phyloP scores from a whole-genome alignment of 345 rosid genomes.

The Gossypium longicalyx region DNA sequence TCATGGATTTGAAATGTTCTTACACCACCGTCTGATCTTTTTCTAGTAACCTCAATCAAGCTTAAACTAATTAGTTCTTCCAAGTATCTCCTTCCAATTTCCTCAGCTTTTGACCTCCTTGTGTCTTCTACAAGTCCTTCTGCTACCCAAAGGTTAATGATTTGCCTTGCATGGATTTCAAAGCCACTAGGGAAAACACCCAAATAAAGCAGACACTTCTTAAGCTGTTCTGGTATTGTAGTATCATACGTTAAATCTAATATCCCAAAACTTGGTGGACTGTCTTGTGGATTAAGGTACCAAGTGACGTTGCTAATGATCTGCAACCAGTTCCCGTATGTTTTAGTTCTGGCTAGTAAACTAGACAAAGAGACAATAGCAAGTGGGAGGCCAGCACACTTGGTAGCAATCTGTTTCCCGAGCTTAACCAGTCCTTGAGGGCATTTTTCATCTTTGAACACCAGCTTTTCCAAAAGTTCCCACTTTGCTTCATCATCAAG shows the following conservation, averaged over 20 bases:
- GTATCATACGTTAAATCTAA: neutral
- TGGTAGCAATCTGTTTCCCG: constrained; percentile 8
- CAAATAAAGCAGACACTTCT: neutral
- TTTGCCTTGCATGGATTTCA: constrained; percentile 3
- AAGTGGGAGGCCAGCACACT: constrained; percentile 13
- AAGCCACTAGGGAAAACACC: constrained; percentile 1
- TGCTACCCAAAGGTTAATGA: constrained; percentile 12
- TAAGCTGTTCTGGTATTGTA: neutral
- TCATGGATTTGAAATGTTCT: constrained; percentile 6
- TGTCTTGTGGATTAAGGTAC: neutral
- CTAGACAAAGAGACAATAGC: neutral
- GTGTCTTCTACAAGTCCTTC: neutral
- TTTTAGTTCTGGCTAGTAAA: neutral
- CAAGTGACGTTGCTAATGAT: neutral
- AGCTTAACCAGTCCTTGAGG: neutral
- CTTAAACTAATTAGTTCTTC: neutral
- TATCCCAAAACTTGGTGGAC: neutral
- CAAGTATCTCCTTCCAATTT: constrained; percentile 6
- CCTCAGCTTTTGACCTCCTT: neutral
- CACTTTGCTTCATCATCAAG: neutral
- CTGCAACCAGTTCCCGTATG: neutral
- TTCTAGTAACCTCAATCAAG: neutral
- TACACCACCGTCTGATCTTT: neutral
- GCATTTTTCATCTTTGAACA: constrained; percentile 4
- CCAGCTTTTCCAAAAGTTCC: neutral